Evolutionary conservation across 2,329 filamentous ascomycete species (phyloP).

Genomic region (Bipolaris victoriae): DNA sequence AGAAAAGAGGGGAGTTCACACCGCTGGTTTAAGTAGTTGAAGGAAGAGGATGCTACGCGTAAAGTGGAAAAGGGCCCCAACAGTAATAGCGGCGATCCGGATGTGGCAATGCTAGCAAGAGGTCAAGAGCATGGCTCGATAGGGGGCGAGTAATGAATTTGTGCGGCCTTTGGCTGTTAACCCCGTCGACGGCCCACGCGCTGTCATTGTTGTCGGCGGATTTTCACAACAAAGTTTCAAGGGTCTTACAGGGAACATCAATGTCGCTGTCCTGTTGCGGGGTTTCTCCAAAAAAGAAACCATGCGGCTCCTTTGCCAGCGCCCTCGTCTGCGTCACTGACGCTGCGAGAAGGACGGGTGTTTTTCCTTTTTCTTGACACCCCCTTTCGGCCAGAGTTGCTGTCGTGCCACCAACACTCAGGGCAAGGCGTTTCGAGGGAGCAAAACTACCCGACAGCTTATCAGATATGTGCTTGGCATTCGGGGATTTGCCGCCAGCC

Average conservation of each 20-base stretch:
- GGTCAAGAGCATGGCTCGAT: conserved; percentile 20
- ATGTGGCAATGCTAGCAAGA: conserved; percentile 40
- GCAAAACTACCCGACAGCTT: conserved; percentile 4
- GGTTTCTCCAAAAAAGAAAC: conserved; percentile 5
- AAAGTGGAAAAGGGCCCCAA: conserved; percentile 47
- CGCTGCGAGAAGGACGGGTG: background rate
- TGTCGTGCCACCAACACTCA: background rate
- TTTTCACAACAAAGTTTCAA: conserved; percentile 11
- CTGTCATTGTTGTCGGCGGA: conserved; percentile 13
- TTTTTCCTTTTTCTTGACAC: background rate
- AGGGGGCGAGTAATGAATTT: conserved; percentile 31
- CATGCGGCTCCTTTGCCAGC: background rate
- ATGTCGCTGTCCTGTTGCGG: background rate
- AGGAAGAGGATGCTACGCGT: conserved; percentile 28
- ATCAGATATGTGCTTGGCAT: conserved; percentile 10
- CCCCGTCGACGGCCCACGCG: conserved; percentile 33
- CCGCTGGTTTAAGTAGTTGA: conserved; percentile 46
- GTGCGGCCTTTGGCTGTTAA: conserved; percentile 35
- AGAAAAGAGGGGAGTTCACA: conserved; percentile 35
- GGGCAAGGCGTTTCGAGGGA: background rate
- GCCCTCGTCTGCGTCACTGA: background rate
- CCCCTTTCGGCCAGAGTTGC: background rate
- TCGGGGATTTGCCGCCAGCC: conserved; percentile 9
- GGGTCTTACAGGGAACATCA: conserved; percentile 11
- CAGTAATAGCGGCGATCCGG: conserved; percentile 42